Base-by-base conservation (phyloP, 108 stramenopile species). In the Epipyxis sp. region DNA sequence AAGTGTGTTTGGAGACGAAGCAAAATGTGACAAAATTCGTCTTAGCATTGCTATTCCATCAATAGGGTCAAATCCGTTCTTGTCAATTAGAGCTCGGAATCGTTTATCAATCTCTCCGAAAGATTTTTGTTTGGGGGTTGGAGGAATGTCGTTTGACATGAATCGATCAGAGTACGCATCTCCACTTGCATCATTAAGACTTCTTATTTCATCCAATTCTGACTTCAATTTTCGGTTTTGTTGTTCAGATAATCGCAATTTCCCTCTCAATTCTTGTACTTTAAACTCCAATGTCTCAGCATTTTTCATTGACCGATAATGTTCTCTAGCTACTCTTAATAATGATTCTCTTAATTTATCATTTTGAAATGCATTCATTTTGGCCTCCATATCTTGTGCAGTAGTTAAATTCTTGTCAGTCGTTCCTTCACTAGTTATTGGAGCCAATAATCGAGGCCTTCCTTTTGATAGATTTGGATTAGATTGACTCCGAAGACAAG, bases 321-420 rank as follows among this genome's bases (percentile, higher is more conserved):
- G 71, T 42, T 74, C 71, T 27, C 50, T 13, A 10, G 71, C 71
- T 10, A 74, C 35, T 32, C 34, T 46, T 6, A 74, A 32, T 29
- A 74, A 42, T 32, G 46, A 54, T 42, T 74, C 71, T 13, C 71
- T 37, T 6, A 74, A 42, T 37, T 74, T 74, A 29, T 74, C 71
- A 42, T 74, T 74, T 37, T 74, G 44, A 39, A 42, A 54, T 30
- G 43, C 6, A 10, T 74, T 37, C 6, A 43, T 27, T 42, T 46
- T 57, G 3, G 40, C 50, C 20, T 46, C 32, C 6, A 43, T 27
- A 42, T 46, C 71, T 29, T 16, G 42, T 10, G 37, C 13, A 34
- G 40, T 32, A 10, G n/a, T 32, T 6, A 46, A 29, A 10, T 57
- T 74, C 13, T 37, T 37, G 16, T 16, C 39, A 13, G 65, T 68